These are phyloP conservation scores for Tuber melanosporum DNA, from an alignment of 495 filamentous ascomycete genomes.

Conservation along the genomic window DNA sequence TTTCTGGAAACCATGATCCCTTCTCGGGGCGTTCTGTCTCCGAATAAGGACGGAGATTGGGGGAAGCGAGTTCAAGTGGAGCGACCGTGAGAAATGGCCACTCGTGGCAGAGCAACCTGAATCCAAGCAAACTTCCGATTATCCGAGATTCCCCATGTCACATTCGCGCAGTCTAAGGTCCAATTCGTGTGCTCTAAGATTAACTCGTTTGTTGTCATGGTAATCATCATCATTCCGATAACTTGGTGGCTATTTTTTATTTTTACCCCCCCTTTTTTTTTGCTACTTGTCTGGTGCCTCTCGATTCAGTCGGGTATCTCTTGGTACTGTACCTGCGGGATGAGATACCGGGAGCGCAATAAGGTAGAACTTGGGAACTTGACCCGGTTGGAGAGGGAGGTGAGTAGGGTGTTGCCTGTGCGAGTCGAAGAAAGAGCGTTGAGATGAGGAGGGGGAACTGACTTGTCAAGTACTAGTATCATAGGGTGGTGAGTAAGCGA, in stretches of 20 bases:
- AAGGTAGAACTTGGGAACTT: not conserved
- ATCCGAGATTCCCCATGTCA: not conserved
- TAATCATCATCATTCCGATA: not conserved
- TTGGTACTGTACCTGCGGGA: not conserved
- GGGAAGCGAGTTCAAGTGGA: not conserved
- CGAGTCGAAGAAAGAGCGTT: not conserved
- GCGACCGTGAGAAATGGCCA: not conserved
- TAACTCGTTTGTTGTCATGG: not conserved
- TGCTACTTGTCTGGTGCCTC: not conserved
- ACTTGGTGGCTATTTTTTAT: not conserved
- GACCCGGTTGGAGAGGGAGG: not conserved
- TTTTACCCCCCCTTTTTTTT: not conserved
- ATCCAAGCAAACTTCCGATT: not conserved
- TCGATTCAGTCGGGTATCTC: not conserved
- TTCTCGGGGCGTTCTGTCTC: not conserved
- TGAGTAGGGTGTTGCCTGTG: not conserved
- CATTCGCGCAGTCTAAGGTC: not conserved
- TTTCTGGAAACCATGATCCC: not conserved
- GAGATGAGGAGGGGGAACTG: not conserved
- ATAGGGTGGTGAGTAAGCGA: not conserved
- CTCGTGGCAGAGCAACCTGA: not conserved
- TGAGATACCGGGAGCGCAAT: not conserved
- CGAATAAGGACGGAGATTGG: not conserved
- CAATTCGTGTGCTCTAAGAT: not conserved
- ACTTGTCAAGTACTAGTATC: not conserved